phyloP scores from a whole-genome alignment of 2,329 filamentous ascomycete species.

The Pestalotiopsis sp. region DNA sequence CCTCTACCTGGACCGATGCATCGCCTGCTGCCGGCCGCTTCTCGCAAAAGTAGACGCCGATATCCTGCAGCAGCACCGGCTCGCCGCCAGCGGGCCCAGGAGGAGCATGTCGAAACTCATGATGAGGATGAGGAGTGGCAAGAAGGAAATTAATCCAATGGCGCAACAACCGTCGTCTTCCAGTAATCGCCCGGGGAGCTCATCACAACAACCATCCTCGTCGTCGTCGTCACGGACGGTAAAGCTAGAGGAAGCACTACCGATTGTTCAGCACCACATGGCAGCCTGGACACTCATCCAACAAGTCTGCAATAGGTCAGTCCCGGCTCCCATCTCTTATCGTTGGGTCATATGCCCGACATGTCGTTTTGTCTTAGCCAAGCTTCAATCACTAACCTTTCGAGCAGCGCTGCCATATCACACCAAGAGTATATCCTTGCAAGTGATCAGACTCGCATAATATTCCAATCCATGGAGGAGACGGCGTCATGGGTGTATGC shows the following conservation, averaged over 20 bases:
- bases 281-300: not conserved
- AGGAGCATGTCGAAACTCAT: not conserved
- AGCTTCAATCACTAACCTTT: not conserved
- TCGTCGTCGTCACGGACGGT: not conserved
- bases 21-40: conserved; percentile 2
- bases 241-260: not conserved
- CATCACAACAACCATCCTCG: not conserved
- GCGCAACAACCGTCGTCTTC: not conserved
- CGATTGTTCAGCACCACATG: conserved; percentile 1
- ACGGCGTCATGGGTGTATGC: not conserved
- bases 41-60: not conserved
- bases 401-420: not conserved
- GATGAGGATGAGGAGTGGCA: not conserved
- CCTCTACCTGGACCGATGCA: not conserved
- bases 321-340: not conserved
- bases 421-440: not conserved
- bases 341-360: too few relatives aligned
- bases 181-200: not conserved
- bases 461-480: conserved; percentile 3
- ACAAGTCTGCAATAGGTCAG: conserved; percentile 3
- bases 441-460: not conserved
- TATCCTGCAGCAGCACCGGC: not conserved
- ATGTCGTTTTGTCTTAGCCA: not conserved
- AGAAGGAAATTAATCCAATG: not conserved
- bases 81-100: not conserved